Percentiles rank a stretch among this genome's conserved stretches.
These are phyloP conservation scores for Orbilia ellipsospora DNA, from an alignment of 2,329 filamentous ascomycete genomes.

Conservation along the genomic window DNA sequence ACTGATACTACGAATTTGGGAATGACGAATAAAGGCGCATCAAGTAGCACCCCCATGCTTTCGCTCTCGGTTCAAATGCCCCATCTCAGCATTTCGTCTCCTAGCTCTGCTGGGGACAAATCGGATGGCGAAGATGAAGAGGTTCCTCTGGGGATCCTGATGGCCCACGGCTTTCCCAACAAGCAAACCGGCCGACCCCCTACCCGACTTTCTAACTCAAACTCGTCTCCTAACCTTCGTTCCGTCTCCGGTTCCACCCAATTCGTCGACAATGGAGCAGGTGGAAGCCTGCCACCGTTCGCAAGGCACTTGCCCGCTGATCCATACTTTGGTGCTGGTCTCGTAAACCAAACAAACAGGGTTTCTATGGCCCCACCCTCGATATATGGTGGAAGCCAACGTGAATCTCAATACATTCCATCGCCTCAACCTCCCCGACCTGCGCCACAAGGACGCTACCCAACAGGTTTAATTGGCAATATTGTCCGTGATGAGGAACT, in stretches of 20 bases:
- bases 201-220: conserved; percentile 72
- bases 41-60: conserved; percentile 62
- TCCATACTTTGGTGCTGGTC: conserved; percentile 79
- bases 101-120: conserved; percentile 57
- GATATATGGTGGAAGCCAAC: conserved; percentile 62
- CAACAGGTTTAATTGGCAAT: conserved; percentile 85
- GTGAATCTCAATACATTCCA: conserved; percentile 61
- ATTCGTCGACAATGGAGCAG: conserved; percentile 60
- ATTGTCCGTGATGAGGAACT: conserved; percentile 71
- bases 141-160: conserved; percentile 83
- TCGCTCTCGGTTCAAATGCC: conserved; percentile 60
- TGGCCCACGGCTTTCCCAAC: conserved; percentile 87
- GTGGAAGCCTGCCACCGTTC: conserved; percentile 77
- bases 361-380: conserved; percentile 75
- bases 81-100: conserved; percentile 57
- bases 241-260: conserved; percentile 70
- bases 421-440: conserved; percentile 57
- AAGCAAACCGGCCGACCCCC: conserved; percentile 75
- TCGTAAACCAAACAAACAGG: conserved; percentile 77
- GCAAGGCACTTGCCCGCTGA: conserved; percentile 84
- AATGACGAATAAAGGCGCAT: conserved; percentile 60
- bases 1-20: conserved; percentile 57
- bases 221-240: conserved; percentile 78
- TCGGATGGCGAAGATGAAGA: conserved; percentile 82
- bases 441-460: conserved; percentile 65